These are phyloP conservation scores for Bolboschoenus planiculmis DNA, from an alignment of 176 grass and related monocot species.

Conservation along the genomic window DNA sequence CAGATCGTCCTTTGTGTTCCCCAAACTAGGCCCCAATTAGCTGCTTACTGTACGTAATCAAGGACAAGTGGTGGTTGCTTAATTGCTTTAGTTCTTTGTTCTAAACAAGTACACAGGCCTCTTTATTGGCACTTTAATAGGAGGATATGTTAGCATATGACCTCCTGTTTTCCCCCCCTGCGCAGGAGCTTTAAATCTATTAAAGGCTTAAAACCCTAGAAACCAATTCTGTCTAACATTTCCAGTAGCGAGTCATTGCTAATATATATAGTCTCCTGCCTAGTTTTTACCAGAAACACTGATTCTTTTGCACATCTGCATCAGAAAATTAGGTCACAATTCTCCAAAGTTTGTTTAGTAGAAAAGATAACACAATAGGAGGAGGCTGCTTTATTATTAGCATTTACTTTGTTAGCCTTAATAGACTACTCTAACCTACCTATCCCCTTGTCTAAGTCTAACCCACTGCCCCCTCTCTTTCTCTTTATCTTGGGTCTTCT, in stretches of 20 bases:
- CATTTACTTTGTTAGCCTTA: not conserved
- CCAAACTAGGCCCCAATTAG: not conserved
- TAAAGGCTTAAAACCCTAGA: not conserved
- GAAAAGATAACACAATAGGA: not conserved
- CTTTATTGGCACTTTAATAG: not conserved
- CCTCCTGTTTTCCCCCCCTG: not conserved
- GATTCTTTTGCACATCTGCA: not conserved
- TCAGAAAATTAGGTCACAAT: not conserved
- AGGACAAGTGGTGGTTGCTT: not conserved
- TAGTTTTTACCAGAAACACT: not conserved
- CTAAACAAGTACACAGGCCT: not conserved
- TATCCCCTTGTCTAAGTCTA: not conserved
- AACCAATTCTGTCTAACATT: not conserved
- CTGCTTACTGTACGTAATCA: not conserved
- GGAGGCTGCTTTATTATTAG: not conserved
- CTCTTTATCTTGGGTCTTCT: not conserved
- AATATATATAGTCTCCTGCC: not conserved
- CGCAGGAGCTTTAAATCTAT: not conserved
- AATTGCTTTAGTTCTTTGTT: not conserved
- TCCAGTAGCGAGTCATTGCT: not conserved
- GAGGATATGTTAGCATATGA: conserved; percentile 2
- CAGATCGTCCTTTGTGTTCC: not conserved
- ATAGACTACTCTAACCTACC: not conserved
- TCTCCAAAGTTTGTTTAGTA: not conserved
- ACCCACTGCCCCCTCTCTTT: not conserved